phyloP scores from a whole-genome alignment of 352 stramenopile species.

The Phytophthora pisi region DNA sequence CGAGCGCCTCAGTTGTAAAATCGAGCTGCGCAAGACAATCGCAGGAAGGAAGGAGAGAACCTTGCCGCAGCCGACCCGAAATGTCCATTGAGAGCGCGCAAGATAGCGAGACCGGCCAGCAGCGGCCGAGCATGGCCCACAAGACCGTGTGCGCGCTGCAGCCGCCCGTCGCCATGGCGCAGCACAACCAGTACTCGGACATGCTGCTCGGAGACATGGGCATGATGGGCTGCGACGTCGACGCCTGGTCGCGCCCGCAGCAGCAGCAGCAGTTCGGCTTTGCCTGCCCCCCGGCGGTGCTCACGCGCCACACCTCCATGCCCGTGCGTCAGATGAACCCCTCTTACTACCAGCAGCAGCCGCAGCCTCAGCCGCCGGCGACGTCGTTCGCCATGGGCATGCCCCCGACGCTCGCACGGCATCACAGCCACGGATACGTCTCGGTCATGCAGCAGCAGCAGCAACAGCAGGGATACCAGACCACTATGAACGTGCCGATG shows the following conservation, averaged over 20 bases:
- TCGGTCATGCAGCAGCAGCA: constrained; percentile 58
- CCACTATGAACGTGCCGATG: constrained; percentile 42
- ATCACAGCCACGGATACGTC: constrained; percentile 74
- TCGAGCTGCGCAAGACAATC: constrained; percentile 22
- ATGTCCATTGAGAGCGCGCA: constrained; percentile 60
- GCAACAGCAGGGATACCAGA: constrained; percentile 38
- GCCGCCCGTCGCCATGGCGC: constrained; percentile 25
- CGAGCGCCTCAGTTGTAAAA: constrained; percentile 38
- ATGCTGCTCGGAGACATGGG: constrained; percentile 67
- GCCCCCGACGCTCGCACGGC: constrained; percentile 54
- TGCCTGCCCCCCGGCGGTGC: constrained; percentile 50
- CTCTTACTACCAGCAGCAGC: constrained; percentile 26
- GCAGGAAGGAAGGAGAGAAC: not conserved
- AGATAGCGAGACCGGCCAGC: constrained; percentile 25
- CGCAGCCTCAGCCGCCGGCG: constrained; percentile 22
- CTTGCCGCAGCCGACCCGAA: not conserved
- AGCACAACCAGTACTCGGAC: constrained; percentile 44
- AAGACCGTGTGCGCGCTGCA: constrained; percentile 20
- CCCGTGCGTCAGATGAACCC: constrained; percentile 47
- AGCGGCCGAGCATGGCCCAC: constrained; percentile 11
- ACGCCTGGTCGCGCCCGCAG: constrained; percentile 51
- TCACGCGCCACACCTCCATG: constrained; percentile 76
- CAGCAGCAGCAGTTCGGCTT: constrained; percentile 45
- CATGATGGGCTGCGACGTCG: constrained; percentile 74
- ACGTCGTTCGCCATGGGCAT: constrained; percentile 38